Percentiles rank a stretch among this genome's conserved stretches.
phyloP scores from a whole-genome alignment of 2,329 filamentous ascomycete species.

The Fusarium irregulare region DNA sequence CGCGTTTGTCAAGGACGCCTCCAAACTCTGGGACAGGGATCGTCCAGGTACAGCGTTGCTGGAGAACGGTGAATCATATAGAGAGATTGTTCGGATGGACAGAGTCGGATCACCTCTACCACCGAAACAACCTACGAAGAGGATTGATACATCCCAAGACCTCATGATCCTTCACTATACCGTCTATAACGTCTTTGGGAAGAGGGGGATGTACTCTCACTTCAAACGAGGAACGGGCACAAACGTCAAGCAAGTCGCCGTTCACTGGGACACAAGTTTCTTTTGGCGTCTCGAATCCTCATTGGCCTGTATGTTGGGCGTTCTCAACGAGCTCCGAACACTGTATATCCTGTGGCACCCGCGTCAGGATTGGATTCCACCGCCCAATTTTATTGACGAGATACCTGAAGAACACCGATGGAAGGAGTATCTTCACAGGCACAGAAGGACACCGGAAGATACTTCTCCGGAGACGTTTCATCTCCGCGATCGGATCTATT shows the following conservation, averaged over 20 bases:
- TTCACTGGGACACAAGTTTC: neutral
- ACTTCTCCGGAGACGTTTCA: neutral
- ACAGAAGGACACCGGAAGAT: neutral
- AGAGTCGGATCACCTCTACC: neutral
- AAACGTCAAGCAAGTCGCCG: neutral
- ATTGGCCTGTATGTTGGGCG: neutral
- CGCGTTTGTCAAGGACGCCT: neutral
- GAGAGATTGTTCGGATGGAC: neutral
- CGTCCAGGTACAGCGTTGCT: neutral
- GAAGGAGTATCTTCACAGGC: neutral
- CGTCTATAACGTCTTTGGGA: neutral
- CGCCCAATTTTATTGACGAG: neutral
- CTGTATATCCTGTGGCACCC: neutral
- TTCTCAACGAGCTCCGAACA: neutral
- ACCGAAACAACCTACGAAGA: neutral
- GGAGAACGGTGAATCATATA: neutral
- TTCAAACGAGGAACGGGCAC: neutral
- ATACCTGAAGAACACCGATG: neutral
- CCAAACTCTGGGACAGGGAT: neutral
- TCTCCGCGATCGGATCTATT: neutral
- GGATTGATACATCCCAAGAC: neutral
- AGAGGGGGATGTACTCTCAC: too few relatives aligned
- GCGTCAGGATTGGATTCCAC: fast-evolving
- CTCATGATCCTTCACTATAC: neutral
- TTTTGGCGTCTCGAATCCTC: fast-evolving